Evolutionary conservation across 768 basidiomycete species (phyloP).

Genomic region (Psilocybe tampanensis): DNA sequence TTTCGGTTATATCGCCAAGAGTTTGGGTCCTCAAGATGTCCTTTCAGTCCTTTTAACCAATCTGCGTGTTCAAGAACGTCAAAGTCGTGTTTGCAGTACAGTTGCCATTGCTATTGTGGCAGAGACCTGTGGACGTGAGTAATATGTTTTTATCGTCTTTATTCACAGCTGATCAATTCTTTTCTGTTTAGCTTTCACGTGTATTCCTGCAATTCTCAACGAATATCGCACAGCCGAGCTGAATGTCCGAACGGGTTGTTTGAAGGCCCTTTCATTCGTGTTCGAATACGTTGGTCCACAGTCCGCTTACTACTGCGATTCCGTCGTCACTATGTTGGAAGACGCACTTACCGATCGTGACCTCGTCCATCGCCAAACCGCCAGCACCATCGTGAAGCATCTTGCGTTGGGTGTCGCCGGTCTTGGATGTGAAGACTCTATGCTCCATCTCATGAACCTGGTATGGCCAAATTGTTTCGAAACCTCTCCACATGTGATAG

Average conservation of each 20-base stretch:
- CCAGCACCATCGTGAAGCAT: slow-evolving; percentile 98
- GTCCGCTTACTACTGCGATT: slow-evolving; percentile 96
- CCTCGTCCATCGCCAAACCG: slow-evolving; percentile 97
- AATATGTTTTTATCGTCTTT: slow-evolving; percentile 1
- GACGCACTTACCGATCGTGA: slow-evolving; percentile 98
- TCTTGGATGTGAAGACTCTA: slow-evolving; percentile 96
- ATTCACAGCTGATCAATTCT: slow-evolving; percentile 11
- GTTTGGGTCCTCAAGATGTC: slow-evolving; percentile 98
- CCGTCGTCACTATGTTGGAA: slow-evolving; percentile 96
- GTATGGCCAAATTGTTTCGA: slow-evolving; percentile 99
- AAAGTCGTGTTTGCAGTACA: slow-evolving; percentile 97
- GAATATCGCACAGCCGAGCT: slow-evolving; percentile 98
- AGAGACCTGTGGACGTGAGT: slow-evolving; percentile 84
- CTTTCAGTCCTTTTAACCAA: slow-evolving; percentile 95
- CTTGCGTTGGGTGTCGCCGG: slow-evolving; percentile 96
- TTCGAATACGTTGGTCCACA: slow-evolving; percentile 99
- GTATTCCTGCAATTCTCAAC: slow-evolving; percentile 97
- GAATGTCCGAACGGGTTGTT: slow-evolving; percentile 97
- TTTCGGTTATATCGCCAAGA: slow-evolving; percentile 99
- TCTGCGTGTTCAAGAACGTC: slow-evolving; percentile 96
- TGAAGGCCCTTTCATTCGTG: slow-evolving; percentile 97
- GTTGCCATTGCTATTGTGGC: slow-evolving; percentile 97
- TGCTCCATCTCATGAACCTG: slow-evolving; percentile 96
- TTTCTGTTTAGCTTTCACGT: slow-evolving; percentile 77
- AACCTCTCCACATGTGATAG: slow-evolving; percentile 97